A percentile compares a stretch with the other conserved stretches of the same genome.
These are phyloP conservation scores for Candida silvatica DNA, from an alignment of 805 yeast genomes.

Conservation along the genomic window DNA sequence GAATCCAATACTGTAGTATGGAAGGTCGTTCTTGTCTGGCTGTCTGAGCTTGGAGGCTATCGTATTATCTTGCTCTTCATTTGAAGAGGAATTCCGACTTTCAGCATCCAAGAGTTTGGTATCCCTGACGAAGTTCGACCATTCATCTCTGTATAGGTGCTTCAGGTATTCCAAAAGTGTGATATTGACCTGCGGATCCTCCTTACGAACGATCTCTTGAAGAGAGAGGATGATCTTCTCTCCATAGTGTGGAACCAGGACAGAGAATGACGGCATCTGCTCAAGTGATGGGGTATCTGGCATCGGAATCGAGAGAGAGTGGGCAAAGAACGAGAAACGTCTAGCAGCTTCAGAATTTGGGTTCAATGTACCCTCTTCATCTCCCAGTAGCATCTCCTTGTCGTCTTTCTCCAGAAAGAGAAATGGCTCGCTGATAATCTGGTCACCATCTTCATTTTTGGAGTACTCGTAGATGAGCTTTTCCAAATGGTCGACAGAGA, in stretches of 20 bases:
- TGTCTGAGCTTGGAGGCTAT: too few relatives aligned
- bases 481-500: conserved; percentile 66
- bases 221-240: conserved; percentile 74
- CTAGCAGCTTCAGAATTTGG: conserved; percentile 71
- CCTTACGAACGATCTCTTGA: conserved; percentile 72
- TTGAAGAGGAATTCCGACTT: too few relatives aligned
- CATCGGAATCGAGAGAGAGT: conserved; percentile 79
- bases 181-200: conserved; percentile 49
- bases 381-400: conserved; percentile 31
- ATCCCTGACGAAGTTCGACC: conserved; percentile 50
- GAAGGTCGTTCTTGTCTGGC: too few relatives aligned
- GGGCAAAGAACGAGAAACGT: conserved; percentile 83
- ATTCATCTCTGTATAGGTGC: conserved; percentile 46
- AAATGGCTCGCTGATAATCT: conserved; percentile 55
- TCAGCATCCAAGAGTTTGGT: conserved; percentile 37
- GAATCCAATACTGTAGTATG: conserved; percentile 65
- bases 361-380: conserved; percentile 44
- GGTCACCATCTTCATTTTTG: conserved; percentile 29
- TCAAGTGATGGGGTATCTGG: conserved; percentile 60
- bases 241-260: conserved; percentile 77
- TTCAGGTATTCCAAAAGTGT: conserved; percentile 48
- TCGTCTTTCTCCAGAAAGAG: conserved; percentile 83
- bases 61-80: conserved; percentile 5
- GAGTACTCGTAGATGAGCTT: conserved; percentile 49
- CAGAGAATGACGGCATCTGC: conserved; percentile 76